Conservation (phyloP, 108 stramenopile species). For the Cyclotella sp. region DNA sequence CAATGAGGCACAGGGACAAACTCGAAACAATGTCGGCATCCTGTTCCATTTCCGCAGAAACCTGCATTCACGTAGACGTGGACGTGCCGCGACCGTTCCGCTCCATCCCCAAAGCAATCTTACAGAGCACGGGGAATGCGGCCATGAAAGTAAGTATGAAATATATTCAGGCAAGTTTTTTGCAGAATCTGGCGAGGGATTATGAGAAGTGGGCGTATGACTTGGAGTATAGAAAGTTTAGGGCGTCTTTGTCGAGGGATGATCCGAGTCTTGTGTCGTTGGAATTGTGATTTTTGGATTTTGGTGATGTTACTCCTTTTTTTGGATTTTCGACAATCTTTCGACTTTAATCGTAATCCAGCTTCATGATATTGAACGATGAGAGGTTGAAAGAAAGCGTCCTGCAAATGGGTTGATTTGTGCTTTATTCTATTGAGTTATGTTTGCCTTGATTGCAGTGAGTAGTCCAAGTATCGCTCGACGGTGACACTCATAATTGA, state of each 20-base stretch:
- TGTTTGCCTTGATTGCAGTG: too few species aligned
- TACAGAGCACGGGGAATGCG: constrained; percentile 42
- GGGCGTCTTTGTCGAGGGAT: constrained; percentile 35
- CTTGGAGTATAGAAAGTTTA: constrained; percentile 35
- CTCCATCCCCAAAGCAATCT: constrained; percentile 36
- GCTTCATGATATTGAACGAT: neutral
- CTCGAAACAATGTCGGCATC: neutral
- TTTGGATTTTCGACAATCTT: neutral
- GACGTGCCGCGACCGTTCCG: constrained; percentile 52
- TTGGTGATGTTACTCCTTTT: neutral
- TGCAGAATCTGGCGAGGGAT: constrained; percentile 42
- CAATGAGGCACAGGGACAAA: neutral
- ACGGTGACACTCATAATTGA: too few species aligned
- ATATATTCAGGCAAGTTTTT: constrained; percentile 41
- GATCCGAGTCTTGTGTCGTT: neutral
- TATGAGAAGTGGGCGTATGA: constrained; percentile 49
- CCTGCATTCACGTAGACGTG: constrained; percentile 45
- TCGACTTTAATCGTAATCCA: neutral
- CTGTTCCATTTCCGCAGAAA: constrained; percentile 35
- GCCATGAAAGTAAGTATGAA: constrained; percentile 50
- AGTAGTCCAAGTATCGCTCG: too few species aligned
- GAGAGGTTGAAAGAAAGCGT: neutral
- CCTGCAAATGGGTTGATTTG: neutral
- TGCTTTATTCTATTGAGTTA: too few species aligned
- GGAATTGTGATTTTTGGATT: neutral